These are phyloP conservation scores for Chernovozyma aurita DNA, from an alignment of 1,139 yeast species.

Conservation along the genomic window DNA sequence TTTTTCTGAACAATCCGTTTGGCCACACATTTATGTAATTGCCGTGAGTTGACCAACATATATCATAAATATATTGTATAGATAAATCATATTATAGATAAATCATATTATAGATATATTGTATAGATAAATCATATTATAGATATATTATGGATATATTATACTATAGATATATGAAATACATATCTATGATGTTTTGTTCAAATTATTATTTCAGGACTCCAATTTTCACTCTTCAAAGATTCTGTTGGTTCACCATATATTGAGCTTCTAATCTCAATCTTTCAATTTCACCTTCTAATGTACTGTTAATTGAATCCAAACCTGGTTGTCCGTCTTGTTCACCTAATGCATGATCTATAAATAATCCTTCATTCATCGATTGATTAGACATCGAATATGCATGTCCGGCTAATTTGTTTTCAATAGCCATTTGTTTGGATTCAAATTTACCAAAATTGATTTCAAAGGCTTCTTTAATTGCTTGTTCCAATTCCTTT, in stretches of 20 bases:
- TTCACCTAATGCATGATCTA: constrained; percentile 35
- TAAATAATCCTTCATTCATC: constrained; percentile 29
- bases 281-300: constrained; percentile 35
- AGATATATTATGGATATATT: too few relatives aligned
- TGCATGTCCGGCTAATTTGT: constrained; percentile 32
- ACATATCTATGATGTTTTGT: too few relatives aligned
- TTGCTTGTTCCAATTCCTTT: constrained; percentile 53
- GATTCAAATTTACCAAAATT: constrained; percentile 36
- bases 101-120: too few relatives aligned
- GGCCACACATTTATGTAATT: too few relatives aligned
- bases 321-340: constrained; percentile 45
- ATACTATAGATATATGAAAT: too few relatives aligned
- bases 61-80: too few relatives aligned
- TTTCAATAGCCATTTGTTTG: constrained; percentile 30
- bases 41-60: too few relatives aligned
- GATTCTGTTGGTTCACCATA: constrained; percentile 16
- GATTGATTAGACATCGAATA: constrained; percentile 25
- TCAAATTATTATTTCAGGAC: too few relatives aligned
- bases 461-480: constrained; percentile 53
- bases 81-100: too few relatives aligned
- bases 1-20: too few relatives aligned
- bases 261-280: constrained; percentile 35
- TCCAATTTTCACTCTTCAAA: too few relatives aligned
- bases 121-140: too few relatives aligned
- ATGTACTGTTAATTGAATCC: constrained; percentile 37